Conservation (phyloP, 176 grass and related monocot genomes). For the Canna indica region DNA sequence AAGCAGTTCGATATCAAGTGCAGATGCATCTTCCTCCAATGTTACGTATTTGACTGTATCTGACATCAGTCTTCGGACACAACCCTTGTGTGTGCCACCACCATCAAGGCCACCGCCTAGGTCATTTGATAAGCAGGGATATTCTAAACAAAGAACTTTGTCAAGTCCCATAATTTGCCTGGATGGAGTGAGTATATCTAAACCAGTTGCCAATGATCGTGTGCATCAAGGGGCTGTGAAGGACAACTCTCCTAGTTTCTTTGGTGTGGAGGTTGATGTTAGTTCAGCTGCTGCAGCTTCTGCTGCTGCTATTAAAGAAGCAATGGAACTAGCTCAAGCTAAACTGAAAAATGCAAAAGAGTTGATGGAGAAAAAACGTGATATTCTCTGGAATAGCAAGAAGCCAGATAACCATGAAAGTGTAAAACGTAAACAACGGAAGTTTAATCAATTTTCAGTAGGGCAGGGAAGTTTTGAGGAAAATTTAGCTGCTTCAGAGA, state of each 20-base stretch:
- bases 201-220: conserved; percentile 5
- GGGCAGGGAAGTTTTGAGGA: background rate
- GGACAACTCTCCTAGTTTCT: conserved; percentile 25
- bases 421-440: conserved; percentile 32
- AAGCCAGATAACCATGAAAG: conserved; percentile 27
- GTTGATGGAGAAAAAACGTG: conserved; percentile 66
- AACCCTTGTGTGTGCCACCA: conserved; percentile 42
- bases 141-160: conserved; percentile 14
- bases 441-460: conserved; percentile 5
- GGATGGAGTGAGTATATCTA: conserved; percentile 3
- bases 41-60: conserved; percentile 53
- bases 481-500: conserved; percentile 1
- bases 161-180: conserved; percentile 16
- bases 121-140: conserved; percentile 34
- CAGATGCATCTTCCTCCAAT: conserved; percentile 31
- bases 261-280: conserved; percentile 50
- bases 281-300: conserved; percentile 52
- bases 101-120: conserved; percentile 43
- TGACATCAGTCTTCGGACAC: conserved; percentile 37
- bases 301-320: conserved; percentile 70
- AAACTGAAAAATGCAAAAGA: conserved; percentile 92
- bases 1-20: conserved; percentile 48
- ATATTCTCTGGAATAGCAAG: conserved; percentile 51
- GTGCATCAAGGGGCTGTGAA: conserved; percentile 7
- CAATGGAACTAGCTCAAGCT: conserved; percentile 89